Percentiles rank a stretch among this genome's conserved stretches.
Evolutionary conservation across 148 eudicot genomes (phyloP).

Genomic region (Arctostaphylos glauca): DNA sequence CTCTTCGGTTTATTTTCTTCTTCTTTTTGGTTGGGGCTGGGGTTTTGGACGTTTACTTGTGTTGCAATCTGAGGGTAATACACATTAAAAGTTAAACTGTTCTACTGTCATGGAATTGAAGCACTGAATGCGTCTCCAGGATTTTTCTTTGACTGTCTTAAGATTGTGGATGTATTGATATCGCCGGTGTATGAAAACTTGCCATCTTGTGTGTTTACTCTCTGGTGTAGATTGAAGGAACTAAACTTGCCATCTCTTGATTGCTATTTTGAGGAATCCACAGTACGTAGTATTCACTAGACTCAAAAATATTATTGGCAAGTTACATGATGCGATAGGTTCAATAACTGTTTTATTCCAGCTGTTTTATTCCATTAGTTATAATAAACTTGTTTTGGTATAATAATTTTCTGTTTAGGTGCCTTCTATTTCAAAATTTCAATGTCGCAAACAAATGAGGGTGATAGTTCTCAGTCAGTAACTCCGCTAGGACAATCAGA

Average conservation of each 20-base stretch:
- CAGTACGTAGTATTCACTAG: not conserved
- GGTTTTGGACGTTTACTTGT: too few species aligned
- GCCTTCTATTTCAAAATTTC: too few species aligned
- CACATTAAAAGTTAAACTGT: not conserved
- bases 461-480: too few species aligned
- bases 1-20: not conserved
- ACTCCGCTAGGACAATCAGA: too few species aligned
- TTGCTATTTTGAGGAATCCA: not conserved
- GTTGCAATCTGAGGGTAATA: too few species aligned
- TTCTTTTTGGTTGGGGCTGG: too few species aligned
- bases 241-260: constrained; percentile 43
- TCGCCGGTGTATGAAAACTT: not conserved
- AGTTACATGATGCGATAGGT: not conserved
- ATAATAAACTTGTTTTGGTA: too few species aligned
- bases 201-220: not conserved
- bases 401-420: too few species aligned
- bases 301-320: not conserved
- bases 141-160: not conserved
- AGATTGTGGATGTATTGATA: not conserved
- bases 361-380: too few species aligned
- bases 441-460: too few species aligned
- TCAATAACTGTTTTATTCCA: too few species aligned
- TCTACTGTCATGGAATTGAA: not conserved
- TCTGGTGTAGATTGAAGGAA: constrained; percentile 60
- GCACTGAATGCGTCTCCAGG: not conserved